These are phyloP conservation scores for Fusarium xylarioides DNA, from an alignment of 2,329 filamentous ascomycete genomes.

Conservation along the genomic window DNA sequence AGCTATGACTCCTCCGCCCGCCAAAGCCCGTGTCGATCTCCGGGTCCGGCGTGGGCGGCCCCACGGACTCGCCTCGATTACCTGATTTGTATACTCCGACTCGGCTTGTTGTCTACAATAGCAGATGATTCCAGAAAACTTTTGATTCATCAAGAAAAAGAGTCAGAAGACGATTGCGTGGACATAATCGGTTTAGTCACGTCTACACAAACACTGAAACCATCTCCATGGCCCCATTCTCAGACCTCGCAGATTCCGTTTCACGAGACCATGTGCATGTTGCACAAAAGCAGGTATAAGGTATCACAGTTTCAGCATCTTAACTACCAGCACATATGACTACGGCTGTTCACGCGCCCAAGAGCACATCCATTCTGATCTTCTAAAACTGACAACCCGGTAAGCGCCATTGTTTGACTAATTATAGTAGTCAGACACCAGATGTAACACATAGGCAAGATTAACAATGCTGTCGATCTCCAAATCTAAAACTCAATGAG, in stretches of 20 bases:
- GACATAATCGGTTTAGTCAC: not conserved
- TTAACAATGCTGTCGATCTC: not conserved
- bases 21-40: constrained; percentile 25
- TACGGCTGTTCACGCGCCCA: not conserved
- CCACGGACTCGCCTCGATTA: constrained; percentile 15
- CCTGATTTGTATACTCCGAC: constrained; percentile 11
- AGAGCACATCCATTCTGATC: constrained; percentile 16
- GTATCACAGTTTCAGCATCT: constrained; percentile 11
- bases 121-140: not conserved
- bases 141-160: not conserved
- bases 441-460: not conserved
- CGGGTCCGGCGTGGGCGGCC: too few relatives aligned
- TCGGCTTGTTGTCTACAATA: constrained; percentile 7
- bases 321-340: not conserved
- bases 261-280: not conserved
- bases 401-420: constrained; percentile 21
- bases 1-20: constrained; percentile 27
- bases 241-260: not conserved
- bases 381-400: constrained; percentile 14
- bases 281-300: not conserved
- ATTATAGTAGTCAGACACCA: not conserved
- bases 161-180: not conserved
- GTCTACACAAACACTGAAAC: not conserved
- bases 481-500: constrained; percentile 76
- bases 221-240: not conserved